Percentiles rank a stretch among this genome's conserved stretches.
Conservation (phyloP, 139 green algal species). For the Trebouxia sp. region DNA sequence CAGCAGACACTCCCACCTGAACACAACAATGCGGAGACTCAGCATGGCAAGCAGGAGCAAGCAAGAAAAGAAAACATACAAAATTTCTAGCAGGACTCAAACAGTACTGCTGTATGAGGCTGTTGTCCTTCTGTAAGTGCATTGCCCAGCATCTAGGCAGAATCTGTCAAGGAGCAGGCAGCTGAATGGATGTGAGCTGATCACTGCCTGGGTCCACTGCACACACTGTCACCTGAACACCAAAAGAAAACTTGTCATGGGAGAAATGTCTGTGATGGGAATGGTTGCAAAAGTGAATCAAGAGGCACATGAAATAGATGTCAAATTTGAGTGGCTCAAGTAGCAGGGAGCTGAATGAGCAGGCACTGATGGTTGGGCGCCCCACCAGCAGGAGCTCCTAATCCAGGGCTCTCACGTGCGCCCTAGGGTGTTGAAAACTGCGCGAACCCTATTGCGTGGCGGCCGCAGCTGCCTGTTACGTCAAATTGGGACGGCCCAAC, state of each 20-base stretch:
- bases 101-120: slow-evolving; percentile 28
- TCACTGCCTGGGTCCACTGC: slow-evolving; percentile 28
- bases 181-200: slow-evolving; percentile 22
- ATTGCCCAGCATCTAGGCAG: slow-evolving; percentile 20
- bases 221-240: slow-evolving; percentile 16
- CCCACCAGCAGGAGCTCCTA: too few relatives aligned
- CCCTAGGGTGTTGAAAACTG: too few relatives aligned
- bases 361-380: slow-evolving; percentile 1
- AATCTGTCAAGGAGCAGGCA: slow-evolving; percentile 2
- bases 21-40: neutral
- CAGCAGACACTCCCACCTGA: slow-evolving; percentile 15
- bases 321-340: neutral
- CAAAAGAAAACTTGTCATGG: neutral
- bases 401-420: too few relatives aligned
- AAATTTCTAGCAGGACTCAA: neutral
- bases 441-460: too few relatives aligned
- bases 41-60: neutral
- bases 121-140: neutral
- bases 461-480: too few relatives aligned
- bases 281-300: neutral
- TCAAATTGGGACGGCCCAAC: too few relatives aligned
- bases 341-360: slow-evolving; percentile 5
- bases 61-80: too few relatives aligned
- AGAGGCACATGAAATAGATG: too few relatives aligned
- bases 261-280: too few relatives aligned